Conservation (phyloP, 352 stramenopile species). For the Phytophthora hybrid region DNA sequence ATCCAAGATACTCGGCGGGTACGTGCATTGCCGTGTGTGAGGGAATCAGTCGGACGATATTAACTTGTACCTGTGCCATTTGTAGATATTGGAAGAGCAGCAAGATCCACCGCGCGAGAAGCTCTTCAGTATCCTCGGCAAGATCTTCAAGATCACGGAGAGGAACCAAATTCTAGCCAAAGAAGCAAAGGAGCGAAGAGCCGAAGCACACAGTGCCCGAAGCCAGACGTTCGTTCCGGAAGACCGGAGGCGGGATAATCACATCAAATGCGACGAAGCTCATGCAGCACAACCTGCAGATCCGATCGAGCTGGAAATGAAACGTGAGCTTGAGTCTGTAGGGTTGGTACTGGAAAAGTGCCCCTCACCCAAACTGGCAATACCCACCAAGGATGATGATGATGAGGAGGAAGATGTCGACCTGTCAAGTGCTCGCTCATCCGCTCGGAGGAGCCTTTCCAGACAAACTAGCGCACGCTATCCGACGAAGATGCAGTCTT, state of each 20-base stretch:
- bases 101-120: constrained; percentile 73
- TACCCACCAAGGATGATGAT: neutral
- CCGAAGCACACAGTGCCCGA: constrained; percentile 13
- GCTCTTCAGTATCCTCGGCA: constrained; percentile 74
- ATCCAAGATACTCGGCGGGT: constrained; percentile 81
- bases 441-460: constrained; percentile 34
- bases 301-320: constrained; percentile 15
- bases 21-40: constrained; percentile 9
- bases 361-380: constrained; percentile 25
- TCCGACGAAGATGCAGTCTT: constrained; percentile 56
- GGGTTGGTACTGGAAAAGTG: constrained; percentile 24
- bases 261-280: constrained; percentile 5
- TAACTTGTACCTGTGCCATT: neutral
- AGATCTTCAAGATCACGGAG: constrained; percentile 80
- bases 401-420: neutral
- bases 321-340: constrained; percentile 10
- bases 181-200: constrained; percentile 30
- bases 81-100: constrained; percentile 74
- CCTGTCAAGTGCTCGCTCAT: constrained; percentile 3
- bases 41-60: neutral
- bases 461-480: constrained; percentile 40
- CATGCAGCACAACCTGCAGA: constrained; percentile 1
- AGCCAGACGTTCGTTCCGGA: neutral
- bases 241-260: neutral
- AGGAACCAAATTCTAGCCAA: constrained; percentile 57